Percentiles rank a stretch among this genome's conserved stretches.
Evolutionary conservation across 169 alveolate species (phyloP).

Genomic region (Plasmodium reichenowi): DNA sequence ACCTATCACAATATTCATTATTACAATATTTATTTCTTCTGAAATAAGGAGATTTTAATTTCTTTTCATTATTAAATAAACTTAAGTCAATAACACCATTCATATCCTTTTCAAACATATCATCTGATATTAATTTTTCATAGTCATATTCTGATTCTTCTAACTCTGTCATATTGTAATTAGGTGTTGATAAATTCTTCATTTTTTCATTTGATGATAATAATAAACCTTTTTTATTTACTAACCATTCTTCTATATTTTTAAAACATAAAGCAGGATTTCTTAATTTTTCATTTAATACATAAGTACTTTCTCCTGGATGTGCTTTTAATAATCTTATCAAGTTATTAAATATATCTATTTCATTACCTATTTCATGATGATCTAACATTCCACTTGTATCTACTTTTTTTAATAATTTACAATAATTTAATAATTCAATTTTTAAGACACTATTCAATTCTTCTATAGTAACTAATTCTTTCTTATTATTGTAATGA

Average conservation of each 20-base stretch:
- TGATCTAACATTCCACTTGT: slow-evolving; percentile 36
- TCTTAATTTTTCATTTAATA: slow-evolving; percentile 14
- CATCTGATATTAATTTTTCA: neutral
- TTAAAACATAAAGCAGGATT: slow-evolving; percentile 10
- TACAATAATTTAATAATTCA: slow-evolving; percentile 36
- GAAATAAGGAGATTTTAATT: slow-evolving; percentile 39
- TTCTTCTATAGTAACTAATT: slow-evolving; percentile 14
- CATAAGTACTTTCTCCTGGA: neutral
- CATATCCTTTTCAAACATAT: slow-evolving; percentile 13
- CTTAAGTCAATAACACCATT: slow-evolving; percentile 18
- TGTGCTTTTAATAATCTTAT: slow-evolving; percentile 12
- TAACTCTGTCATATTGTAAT: neutral
- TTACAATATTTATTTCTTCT: slow-evolving; percentile 31
- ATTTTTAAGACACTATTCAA: slow-evolving; percentile 1
- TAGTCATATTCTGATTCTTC: slow-evolving; percentile 13
- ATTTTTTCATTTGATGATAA: slow-evolving; percentile 13
- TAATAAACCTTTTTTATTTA: slow-evolving; percentile 34
- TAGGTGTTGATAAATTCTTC: too few species aligned
- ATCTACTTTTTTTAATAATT: slow-evolving; percentile 28
- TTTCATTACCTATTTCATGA: slow-evolving; percentile 30
- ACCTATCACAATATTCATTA: slow-evolving; percentile 36
- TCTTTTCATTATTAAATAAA: neutral
- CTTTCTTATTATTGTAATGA: neutral
- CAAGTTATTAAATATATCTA: slow-evolving; percentile 32
- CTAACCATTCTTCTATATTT: slow-evolving; percentile 39